Conservation (phyloP, 257 asterid genomes). For the Rubia yunnanensis region DNA sequence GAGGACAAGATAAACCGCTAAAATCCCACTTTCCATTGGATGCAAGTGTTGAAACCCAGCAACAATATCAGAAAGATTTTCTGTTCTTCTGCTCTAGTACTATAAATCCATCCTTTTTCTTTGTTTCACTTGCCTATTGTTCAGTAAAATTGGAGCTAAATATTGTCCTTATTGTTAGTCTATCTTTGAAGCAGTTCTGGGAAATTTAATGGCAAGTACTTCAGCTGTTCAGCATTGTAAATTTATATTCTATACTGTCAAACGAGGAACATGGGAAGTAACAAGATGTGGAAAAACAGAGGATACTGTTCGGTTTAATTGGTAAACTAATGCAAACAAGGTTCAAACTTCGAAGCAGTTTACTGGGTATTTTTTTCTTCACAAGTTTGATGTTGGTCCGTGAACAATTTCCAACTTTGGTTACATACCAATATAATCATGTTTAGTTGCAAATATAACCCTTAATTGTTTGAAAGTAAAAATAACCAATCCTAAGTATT, state of each 20-base stretch:
- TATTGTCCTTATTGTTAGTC: not conserved
- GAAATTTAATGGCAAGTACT: not conserved
- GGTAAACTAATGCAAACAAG: not conserved
- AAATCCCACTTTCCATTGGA: constrained; percentile 37
- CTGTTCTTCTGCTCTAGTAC: constrained; percentile 10
- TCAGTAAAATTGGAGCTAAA: not conserved
- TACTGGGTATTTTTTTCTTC: too few species aligned
- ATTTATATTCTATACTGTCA: not conserved
- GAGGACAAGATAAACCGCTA: constrained; percentile 30
- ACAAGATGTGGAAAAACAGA: not conserved
- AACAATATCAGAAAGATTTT: constrained; percentile 12
- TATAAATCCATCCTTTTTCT: not conserved
- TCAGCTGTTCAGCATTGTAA: not conserved
- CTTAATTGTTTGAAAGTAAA: too few species aligned
- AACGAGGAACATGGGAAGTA: not conserved
- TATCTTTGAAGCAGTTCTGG: not conserved
- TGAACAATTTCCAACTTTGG: too few species aligned
- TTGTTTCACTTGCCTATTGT: not conserved
- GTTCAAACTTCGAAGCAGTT: not conserved
- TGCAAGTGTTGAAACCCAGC: constrained; percentile 14
- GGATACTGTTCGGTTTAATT: not conserved
- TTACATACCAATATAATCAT: too few species aligned
- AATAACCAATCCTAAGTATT: too few species aligned
- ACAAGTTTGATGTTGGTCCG: too few species aligned
- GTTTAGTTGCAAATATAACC: too few species aligned